Conservation (phyloP, 129 eudicot genomes). For the Chrysanthemum seticuspe region DNA sequence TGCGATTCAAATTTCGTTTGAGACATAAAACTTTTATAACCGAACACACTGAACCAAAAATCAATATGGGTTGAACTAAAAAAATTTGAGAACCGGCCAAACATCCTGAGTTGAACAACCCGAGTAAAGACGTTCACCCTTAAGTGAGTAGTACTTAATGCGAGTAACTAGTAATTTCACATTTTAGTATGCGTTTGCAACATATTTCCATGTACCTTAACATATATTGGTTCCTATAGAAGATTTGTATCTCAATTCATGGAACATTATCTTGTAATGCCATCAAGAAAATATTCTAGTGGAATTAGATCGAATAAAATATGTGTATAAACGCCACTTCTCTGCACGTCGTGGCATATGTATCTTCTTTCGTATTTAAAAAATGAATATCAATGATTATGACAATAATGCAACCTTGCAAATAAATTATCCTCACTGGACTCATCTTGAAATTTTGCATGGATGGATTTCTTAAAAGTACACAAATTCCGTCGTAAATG, state of each 20-base stretch:
- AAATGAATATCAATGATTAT: conserved; percentile 10
- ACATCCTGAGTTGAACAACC: no score
- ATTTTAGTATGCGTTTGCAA: no score
- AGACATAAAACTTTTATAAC: no score
- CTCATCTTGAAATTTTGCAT: background rate
- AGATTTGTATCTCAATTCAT: background rate
- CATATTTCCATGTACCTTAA: no score
- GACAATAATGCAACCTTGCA: background rate
- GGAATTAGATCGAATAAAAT: conserved; percentile 15
- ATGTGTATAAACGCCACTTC: conserved; percentile 19
- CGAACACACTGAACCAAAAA: no score
- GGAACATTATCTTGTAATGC: conserved; percentile 18
- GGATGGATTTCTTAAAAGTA: conserved; percentile 1
- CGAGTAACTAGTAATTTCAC: no score
- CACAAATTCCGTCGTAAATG: conserved; percentile 7
- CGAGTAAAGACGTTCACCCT: no score
- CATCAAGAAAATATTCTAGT: conserved; percentile 15
- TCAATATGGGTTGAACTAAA: no score
- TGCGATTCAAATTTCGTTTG: no score
- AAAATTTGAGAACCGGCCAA: no score
- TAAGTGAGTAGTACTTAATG: no score
- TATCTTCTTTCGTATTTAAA: conserved; percentile 10
- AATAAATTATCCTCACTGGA: background rate
- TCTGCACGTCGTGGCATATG: conserved; percentile 19
- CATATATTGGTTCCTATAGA: no score